Percentiles rank a stretch among this genome's conserved stretches.
phyloP scores from a whole-genome alignment of 257 asterid genomes.

The Leonotis leonurus region DNA sequence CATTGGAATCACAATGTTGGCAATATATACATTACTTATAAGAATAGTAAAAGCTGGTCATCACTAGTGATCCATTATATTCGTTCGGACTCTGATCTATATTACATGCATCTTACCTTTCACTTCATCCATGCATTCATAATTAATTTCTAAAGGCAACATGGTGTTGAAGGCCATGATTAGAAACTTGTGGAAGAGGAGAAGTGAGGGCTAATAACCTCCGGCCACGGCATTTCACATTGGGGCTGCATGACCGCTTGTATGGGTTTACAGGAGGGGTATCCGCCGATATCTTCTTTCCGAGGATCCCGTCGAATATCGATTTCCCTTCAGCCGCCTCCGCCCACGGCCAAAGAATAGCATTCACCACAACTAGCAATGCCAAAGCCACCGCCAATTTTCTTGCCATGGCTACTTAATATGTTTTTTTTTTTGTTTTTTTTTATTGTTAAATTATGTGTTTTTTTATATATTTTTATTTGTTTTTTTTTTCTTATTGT shows the following conservation, averaged over 20 bases:
- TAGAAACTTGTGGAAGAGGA: slow-evolving; percentile 9
- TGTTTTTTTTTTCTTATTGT: neutral
- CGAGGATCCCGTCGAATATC: neutral
- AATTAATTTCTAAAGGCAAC: neutral
- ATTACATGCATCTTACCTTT: neutral
- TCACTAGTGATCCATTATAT: too few relatives aligned
- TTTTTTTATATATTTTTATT: neutral
- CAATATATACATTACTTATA: too few relatives aligned
- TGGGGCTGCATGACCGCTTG: neutral
- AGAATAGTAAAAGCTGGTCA: too few relatives aligned
- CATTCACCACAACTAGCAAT: neutral
- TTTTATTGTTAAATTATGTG: neutral
- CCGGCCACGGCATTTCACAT: neutral
- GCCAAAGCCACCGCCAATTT: neutral
- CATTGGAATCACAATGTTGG: too few relatives aligned
- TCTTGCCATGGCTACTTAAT: neutral
- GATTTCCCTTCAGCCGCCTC: neutral
- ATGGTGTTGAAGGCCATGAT: slow-evolving; percentile 12
- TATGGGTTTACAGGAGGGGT: neutral
- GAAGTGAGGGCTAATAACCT: neutral
- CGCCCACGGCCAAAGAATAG: neutral
- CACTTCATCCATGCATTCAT: neutral
- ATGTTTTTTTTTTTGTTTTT: neutral
- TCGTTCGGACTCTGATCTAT: too few relatives aligned
- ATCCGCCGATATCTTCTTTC: neutral